Base-by-base conservation (phyloP, 305 asterid genomes). In the Fraxinus ornus region DNA sequence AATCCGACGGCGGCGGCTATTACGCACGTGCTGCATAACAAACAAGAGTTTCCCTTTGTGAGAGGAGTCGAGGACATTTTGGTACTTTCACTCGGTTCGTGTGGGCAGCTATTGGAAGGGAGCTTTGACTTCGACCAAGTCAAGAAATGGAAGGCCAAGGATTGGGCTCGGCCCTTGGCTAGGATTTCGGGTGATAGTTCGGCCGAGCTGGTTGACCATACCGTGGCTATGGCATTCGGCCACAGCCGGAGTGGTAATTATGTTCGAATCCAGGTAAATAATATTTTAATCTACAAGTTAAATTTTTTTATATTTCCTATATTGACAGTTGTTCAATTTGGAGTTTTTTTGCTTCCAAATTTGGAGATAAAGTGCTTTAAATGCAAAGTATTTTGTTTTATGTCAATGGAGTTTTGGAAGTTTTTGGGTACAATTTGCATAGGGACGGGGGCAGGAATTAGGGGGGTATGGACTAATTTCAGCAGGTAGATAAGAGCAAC, bases 151-250 rank as follows among this genome's bases (percentile, higher is more conserved):
- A 75, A 75, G 57, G 55, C 78, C 19, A 75, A 37, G 32, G 78
- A 75, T 17, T 75, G 78, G 78, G 78, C 78, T 36, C 32, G 78
- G 26, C 98, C 99, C 4, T 52, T 94, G 90, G 92, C 97, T 68
- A 91, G 98, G 37, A 94, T 96, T 44, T 90, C 97, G 30, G 91
- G 96, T 72, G 98, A 95, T 78, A 92, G 98, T 80, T 89, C 98
- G 37, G 94, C 98, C 7, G 99, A 96, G 88, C 76, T 91, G 83
- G 97, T 94, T 37, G 99, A 96, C 90, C 99, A 96, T 79, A 90
- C 98, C 33, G 98, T 94, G 17, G 95, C 99, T 35, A 96, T 96
- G 98, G 97, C 99, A 12, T 96, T 94, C 77, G 97, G 97, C 26
- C 93, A 88, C 66, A 86, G 88, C 85, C 95, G 97, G 2, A 89